These are phyloP conservation scores for Eutrema yunnanense DNA, from an alignment of 345 rosid genomes.

Conservation along the genomic window DNA sequence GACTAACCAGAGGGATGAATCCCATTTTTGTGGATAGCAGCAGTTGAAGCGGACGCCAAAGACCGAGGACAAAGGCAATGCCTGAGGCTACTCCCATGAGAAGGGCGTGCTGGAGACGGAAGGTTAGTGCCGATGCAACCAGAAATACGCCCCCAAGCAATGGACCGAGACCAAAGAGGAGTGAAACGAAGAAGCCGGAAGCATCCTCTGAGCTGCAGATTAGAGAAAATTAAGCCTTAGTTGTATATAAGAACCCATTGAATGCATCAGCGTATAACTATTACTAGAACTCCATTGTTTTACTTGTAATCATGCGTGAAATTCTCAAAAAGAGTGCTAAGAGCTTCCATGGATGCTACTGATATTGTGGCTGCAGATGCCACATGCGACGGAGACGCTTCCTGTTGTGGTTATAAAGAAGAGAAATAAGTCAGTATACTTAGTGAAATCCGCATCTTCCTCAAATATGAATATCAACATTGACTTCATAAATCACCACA, in stretches of 20 bases:
- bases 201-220: slow-evolving; percentile 90
- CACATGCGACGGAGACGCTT: slow-evolving; percentile 89
- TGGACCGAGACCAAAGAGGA: slow-evolving; percentile 97
- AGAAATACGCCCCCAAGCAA: slow-evolving; percentile 77
- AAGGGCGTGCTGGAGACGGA: slow-evolving; percentile 81
- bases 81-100: slow-evolving; percentile 96
- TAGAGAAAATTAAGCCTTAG: slow-evolving; percentile 12
- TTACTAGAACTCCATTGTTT: slow-evolving; percentile 18
- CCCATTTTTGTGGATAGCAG: slow-evolving; percentile 79
- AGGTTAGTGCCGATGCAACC: slow-evolving; percentile 69
- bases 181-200: slow-evolving; percentile 91
- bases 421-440: slow-evolving; percentile 2
- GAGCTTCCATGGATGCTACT: slow-evolving; percentile 97
- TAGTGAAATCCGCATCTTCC: not conserved
- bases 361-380: slow-evolving; percentile 95
- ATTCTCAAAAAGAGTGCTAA: slow-evolving; percentile 71
- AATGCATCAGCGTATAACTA: slow-evolving; percentile 5
- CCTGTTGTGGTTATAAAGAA: slow-evolving; percentile 39
- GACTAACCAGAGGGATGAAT: slow-evolving; percentile 42
- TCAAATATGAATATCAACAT: not conserved
- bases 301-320: slow-evolving; percentile 89
- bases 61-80: slow-evolving; percentile 81
- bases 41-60: slow-evolving; percentile 90
- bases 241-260: not conserved
- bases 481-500: not conserved